phyloP scores from a whole-genome alignment of 176 grass and related monocot species.

The Oryza punctata region DNA sequence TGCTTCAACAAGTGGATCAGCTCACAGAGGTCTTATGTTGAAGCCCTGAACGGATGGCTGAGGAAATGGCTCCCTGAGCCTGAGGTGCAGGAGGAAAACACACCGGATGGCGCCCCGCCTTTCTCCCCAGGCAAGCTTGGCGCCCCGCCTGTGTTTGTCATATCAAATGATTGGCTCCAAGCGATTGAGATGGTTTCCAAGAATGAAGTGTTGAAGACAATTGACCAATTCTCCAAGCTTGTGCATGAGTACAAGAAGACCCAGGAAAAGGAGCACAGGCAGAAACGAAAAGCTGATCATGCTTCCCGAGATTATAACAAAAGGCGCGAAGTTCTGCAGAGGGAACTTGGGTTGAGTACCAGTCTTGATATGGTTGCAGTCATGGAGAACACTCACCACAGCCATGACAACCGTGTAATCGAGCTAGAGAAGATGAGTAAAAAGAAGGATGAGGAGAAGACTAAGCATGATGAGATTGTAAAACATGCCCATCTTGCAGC shows the following conservation, averaged over 20 bases:
- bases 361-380: conserved; percentile 35
- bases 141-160: conserved; percentile 50
- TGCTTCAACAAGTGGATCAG: conserved; percentile 74
- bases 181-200: conserved; percentile 61
- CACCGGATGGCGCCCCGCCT: conserved; percentile 66
- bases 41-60: conserved; percentile 75
- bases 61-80: conserved; percentile 73
- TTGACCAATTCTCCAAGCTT: conserved; percentile 45
- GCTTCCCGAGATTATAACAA: conserved; percentile 46
- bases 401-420: conserved; percentile 33
- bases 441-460: conserved; percentile 61
- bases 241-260: conserved; percentile 51
- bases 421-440: conserved; percentile 45
- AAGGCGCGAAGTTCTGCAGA: conserved; percentile 41
- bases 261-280: conserved; percentile 61
- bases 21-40: conserved; percentile 64
- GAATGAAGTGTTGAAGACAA: conserved; percentile 48
- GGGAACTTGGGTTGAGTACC: conserved; percentile 26
- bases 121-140: conserved; percentile 77
- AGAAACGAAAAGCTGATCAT: conserved; percentile 45
- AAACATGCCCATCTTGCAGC: conserved; percentile 48
- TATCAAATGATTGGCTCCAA: conserved; percentile 86
- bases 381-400: conserved; percentile 6
- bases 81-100: conserved; percentile 56
- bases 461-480: conserved; percentile 48